Percentiles rank a stretch among this genome's conserved stretches.
phyloP scores from a whole-genome alignment of 768 basidiomycete species.

The Lentinula raphanica region DNA sequence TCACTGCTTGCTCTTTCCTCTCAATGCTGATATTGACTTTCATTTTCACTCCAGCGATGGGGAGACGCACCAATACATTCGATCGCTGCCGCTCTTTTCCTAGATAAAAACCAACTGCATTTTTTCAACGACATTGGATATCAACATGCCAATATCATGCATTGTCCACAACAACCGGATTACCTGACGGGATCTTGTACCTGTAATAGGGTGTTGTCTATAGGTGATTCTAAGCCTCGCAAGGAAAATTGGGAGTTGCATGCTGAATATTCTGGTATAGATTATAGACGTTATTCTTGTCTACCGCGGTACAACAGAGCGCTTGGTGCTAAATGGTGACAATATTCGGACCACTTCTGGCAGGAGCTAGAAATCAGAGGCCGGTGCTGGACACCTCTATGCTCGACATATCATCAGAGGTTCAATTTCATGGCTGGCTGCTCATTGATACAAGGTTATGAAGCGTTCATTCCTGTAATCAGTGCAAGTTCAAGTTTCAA shows the following conservation, averaged over 20 bases:
- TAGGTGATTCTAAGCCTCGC: not conserved
- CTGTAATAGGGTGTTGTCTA: not conserved
- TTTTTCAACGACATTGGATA: constrained; percentile 69
- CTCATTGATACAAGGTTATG: too few relatives aligned
- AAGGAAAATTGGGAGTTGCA: not conserved
- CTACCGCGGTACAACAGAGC: not conserved
- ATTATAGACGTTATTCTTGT: not conserved
- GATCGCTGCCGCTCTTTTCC: constrained; percentile 49
- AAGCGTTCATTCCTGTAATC: too few relatives aligned
- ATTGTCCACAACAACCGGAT: constrained; percentile 31
- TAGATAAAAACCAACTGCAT: constrained; percentile 50
- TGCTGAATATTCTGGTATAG: not conserved
- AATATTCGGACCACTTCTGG: too few relatives aligned
- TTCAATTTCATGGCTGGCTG: too few relatives aligned
- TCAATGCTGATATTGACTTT: too few relatives aligned
- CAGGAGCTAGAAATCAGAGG: too few relatives aligned
- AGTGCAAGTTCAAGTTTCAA: too few relatives aligned
- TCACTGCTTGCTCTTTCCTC: too few relatives aligned
- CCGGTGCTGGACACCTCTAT: too few relatives aligned
- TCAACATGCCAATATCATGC: constrained; percentile 57
- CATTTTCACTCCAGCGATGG: constrained; percentile 50
- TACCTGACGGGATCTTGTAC: not conserved
- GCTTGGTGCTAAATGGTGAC: not conserved
- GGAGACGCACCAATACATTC: constrained; percentile 61
- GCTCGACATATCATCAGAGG: too few relatives aligned